Evolutionary conservation across 345 rosid genomes (phyloP).

Genomic region (Chamaenerion angustifolium): DNA sequence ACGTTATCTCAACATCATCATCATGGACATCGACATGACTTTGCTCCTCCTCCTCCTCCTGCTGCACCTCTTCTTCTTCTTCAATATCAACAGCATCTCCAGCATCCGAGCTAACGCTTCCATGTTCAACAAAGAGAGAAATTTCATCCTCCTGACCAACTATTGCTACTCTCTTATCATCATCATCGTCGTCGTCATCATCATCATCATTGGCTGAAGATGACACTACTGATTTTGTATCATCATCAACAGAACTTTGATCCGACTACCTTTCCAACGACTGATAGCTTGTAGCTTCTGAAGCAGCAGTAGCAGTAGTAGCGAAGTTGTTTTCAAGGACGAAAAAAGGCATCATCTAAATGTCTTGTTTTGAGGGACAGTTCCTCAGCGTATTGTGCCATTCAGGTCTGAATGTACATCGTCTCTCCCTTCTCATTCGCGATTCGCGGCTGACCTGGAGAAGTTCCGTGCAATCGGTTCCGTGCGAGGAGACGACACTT

Average conservation of each 20-base stretch:
- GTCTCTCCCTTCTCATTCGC: constrained; percentile 81
- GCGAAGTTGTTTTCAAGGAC: constrained; percentile 67
- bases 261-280: constrained; percentile 66
- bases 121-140: too few species aligned
- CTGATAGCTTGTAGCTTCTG: too few species aligned
- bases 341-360: constrained; percentile 72
- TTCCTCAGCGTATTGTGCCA: constrained; percentile 90
- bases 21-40: constrained; percentile 17
- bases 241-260: constrained; percentile 73
- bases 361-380: constrained; percentile 85
- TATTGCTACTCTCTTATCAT: constrained; percentile 34
- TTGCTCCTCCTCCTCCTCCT: constrained; percentile 21
- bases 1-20: constrained; percentile 52
- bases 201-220: too few species aligned
- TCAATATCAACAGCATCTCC: constrained; percentile 25
- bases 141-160: constrained; percentile 30
- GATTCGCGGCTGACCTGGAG: too few species aligned
- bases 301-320: too few species aligned
- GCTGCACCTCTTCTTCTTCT: constrained; percentile 23
- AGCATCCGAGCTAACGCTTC: constrained; percentile 44
- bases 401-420: constrained; percentile 95
- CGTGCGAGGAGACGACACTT: too few species aligned
- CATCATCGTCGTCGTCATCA: constrained; percentile 47
- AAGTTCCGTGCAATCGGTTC: too few species aligned
- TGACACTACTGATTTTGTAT: constrained; percentile 60